Conservation (phyloP, 2,329 filamentous ascomycete species). For the Claviceps maximensis region DNA sequence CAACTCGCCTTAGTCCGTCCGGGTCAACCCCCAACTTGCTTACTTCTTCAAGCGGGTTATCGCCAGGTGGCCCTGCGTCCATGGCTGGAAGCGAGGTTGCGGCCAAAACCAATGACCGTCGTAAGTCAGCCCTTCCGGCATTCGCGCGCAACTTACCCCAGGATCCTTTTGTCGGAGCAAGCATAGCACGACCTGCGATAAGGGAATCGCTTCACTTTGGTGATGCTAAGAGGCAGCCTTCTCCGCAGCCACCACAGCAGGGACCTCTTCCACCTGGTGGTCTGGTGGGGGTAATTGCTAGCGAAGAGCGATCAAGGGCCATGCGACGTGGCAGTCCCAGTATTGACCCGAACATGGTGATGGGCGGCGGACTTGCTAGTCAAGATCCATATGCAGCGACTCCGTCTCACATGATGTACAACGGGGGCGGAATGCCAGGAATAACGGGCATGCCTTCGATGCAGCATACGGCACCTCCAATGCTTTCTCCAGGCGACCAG, state of each 20-base stretch:
- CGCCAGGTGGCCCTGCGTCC: constrained; percentile 40
- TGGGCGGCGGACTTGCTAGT: constrained; percentile 21
- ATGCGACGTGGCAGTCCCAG: constrained; percentile 69
- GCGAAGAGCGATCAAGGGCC: constrained; percentile 66
- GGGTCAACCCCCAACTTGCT: constrained; percentile 62
- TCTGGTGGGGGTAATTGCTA: constrained; percentile 77
- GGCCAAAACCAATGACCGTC: constrained; percentile 16
- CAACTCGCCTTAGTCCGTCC: constrained; percentile 49
- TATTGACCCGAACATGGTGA: constrained; percentile 32
- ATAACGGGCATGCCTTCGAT: constrained; percentile 12
- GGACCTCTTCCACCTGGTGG: constrained; percentile 52
- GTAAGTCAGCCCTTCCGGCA: constrained; percentile 48
- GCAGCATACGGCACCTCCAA: constrained; percentile 25
- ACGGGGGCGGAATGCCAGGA: constrained; percentile 13
- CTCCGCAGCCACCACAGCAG: constrained; percentile 25
- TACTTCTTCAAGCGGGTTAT: constrained; percentile 32
- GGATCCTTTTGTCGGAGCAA: constrained; percentile 73
- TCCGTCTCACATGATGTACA: constrained; percentile 30
- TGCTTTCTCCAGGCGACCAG: constrained; percentile 50
- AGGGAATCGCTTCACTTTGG: constrained; percentile 64
- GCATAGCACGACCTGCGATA: constrained; percentile 57
- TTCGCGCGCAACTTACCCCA: constrained; percentile 73
- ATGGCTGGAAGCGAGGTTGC: constrained; percentile 28
- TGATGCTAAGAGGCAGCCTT: constrained; percentile 29
- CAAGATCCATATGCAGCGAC: constrained; percentile 38